These are phyloP conservation scores for Fistulinella prunicolor DNA, from an alignment of 768 basidiomycete genomes.

Conservation along the genomic window DNA sequence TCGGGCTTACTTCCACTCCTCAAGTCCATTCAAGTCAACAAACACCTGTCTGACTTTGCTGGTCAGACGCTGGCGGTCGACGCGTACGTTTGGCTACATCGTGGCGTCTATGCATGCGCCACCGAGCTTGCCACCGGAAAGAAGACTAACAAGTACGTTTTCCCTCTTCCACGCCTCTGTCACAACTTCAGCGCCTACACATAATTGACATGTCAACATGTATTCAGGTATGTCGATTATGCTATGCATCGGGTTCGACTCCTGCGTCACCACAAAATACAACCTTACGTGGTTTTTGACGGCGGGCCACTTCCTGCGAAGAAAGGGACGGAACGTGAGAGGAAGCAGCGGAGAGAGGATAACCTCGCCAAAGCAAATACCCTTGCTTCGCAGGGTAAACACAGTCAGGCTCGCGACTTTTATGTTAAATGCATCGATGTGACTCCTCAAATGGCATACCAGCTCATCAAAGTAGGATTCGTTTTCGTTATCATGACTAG, in stretches of 20 bases:
- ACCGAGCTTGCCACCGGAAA: slow-evolving; percentile 86
- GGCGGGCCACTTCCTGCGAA: slow-evolving; percentile 96
- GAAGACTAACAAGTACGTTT: slow-evolving; percentile 73
- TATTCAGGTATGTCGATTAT: slow-evolving; percentile 87
- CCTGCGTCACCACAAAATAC: slow-evolving; percentile 77
- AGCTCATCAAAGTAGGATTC: slow-evolving; percentile 82
- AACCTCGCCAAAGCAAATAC: slow-evolving; percentile 70
- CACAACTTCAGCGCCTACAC: not conserved
- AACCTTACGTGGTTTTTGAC: slow-evolving; percentile 93
- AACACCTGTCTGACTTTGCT: slow-evolving; percentile 75
- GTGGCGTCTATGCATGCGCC: slow-evolving; percentile 87
- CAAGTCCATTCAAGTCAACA: slow-evolving; percentile 81
- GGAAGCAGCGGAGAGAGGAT: slow-evolving; percentile 74
- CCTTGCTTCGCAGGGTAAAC: slow-evolving; percentile 73
- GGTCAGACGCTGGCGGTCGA: slow-evolving; percentile 90
- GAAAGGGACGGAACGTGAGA: slow-evolving; percentile 79
- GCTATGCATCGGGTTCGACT: slow-evolving; percentile 90
- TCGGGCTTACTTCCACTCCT: slow-evolving; percentile 85
- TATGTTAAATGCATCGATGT: slow-evolving; percentile 93
- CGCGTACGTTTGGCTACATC: slow-evolving; percentile 93
- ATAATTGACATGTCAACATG: slow-evolving; percentile 4
- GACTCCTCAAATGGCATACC: slow-evolving; percentile 95
- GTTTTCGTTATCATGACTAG: not conserved
- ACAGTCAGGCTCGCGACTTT: slow-evolving; percentile 77
- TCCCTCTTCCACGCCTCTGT: not conserved